phyloP scores from a whole-genome alignment of 139 green algal species.

The Edaphochlamys debaryana region DNA sequence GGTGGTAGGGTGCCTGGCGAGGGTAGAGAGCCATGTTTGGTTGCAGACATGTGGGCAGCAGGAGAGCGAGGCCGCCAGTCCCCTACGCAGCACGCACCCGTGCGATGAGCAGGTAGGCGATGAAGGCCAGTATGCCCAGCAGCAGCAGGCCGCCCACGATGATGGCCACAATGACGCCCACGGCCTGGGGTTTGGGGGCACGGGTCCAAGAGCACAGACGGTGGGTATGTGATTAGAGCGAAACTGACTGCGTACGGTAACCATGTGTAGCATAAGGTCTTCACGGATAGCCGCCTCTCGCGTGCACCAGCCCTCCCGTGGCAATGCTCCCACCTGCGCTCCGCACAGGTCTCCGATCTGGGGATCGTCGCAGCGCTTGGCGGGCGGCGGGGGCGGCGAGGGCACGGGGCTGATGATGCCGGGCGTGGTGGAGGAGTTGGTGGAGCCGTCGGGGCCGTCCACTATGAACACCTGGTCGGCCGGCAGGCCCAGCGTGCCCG shows the following conservation, averaged over 20 bases:
- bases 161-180: conserved; percentile 45
- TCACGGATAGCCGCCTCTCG: no score
- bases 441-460: not conserved
- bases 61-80: no score
- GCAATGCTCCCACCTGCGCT: conserved; percentile 31
- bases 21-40: no score
- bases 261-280: no score
- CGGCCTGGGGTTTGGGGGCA: no score
- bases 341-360: conserved; percentile 44
- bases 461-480: conserved; percentile 19
- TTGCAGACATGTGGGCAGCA: no score
- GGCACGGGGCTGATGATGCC: not conserved
- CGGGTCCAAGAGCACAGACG: no score
- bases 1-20: no score
- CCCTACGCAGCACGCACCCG: conserved; percentile 20
- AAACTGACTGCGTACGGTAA: no score
- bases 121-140: not conserved
- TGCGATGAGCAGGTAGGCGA: not conserved
- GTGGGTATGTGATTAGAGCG: no score
- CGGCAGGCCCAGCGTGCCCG: not conserved
- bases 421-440: not conserved
- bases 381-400: conserved; percentile 14
- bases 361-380: not conserved
- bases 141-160: conserved; percentile 15
- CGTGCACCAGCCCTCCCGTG: no score